These are phyloP conservation scores for Suillus subluteus DNA, from an alignment of 768 basidiomycete species.

Conservation along the genomic window DNA sequence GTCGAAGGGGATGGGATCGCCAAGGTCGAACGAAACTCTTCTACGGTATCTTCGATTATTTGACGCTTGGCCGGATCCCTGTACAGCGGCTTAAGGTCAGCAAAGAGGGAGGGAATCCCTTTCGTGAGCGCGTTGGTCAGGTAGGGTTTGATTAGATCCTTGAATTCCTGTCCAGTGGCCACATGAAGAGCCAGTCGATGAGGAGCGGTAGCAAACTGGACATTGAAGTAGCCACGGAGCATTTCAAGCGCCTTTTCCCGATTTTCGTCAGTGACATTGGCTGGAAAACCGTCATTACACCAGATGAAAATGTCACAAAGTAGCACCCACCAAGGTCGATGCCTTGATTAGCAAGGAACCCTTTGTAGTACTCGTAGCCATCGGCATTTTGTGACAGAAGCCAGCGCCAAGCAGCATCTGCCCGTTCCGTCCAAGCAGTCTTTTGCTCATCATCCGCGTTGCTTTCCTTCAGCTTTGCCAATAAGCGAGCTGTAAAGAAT, in stretches of 20 bases:
- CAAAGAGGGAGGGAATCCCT: slow-evolving; percentile 92
- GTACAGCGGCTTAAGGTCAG: slow-evolving; percentile 89
- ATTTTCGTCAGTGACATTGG: slow-evolving; percentile 50
- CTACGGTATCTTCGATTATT: slow-evolving; percentile 70
- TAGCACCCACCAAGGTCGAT: slow-evolving; percentile 58
- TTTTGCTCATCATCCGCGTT: slow-evolving; percentile 17
- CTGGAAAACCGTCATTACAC: slow-evolving; percentile 28
- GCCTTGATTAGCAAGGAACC: slow-evolving; percentile 68
- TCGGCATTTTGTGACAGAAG: slow-evolving; percentile 89
- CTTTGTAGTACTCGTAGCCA: slow-evolving; percentile 76
- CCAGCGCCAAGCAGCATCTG: slow-evolving; percentile 78
- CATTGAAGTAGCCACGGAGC: slow-evolving; percentile 65
- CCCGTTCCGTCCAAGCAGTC: slow-evolving; percentile 57
- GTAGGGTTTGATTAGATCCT: slow-evolving; percentile 64
- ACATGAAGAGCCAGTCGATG: slow-evolving; percentile 73
- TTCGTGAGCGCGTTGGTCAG: slow-evolving; percentile 70
- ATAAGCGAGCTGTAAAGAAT: slow-evolving; percentile 64
- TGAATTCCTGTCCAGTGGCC: slow-evolving; percentile 74
- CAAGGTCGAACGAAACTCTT: slow-evolving; percentile 46
- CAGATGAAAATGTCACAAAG: slow-evolving; percentile 1
- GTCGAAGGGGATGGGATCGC: slow-evolving; percentile 29
- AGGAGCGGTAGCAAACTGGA: slow-evolving; percentile 70
- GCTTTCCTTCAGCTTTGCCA: slow-evolving; percentile 54
- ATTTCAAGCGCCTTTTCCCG: slow-evolving; percentile 55
- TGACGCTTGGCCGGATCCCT: slow-evolving; percentile 61